phyloP scores from a whole-genome alignment of 2,329 filamentous ascomycete species.

The Neocucurbitaria cava region DNA sequence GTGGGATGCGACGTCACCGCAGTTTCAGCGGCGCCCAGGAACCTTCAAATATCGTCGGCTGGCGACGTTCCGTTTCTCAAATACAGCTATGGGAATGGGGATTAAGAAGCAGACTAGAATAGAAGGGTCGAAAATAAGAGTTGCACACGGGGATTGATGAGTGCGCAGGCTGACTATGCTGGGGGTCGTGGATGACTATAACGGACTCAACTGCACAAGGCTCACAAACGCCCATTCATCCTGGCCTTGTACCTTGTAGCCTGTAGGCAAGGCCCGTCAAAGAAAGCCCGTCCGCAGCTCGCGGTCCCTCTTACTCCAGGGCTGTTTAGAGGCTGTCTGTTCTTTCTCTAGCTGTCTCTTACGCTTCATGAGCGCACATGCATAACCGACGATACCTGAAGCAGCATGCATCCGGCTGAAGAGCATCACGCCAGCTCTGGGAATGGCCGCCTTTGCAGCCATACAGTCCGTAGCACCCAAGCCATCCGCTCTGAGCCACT shows the following conservation, averaged over 20 bases:
- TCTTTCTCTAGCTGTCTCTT: background rate
- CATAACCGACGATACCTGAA: constrained; percentile 1
- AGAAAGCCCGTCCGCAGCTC: constrained; percentile 1
- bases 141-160: background rate
- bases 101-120: constrained; percentile 7
- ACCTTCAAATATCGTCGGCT: background rate
- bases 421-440: constrained; percentile 6
- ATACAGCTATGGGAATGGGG: constrained; percentile 1
- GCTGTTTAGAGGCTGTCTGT: constrained; percentile 1
- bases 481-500: constrained; percentile 23
- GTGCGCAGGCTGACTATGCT: background rate
- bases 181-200: background rate
- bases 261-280: background rate
- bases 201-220: background rate
- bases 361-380: constrained; percentile 11
- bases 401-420: background rate
- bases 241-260: background rate
- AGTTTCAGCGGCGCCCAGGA: constrained; percentile 13
- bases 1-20: constrained; percentile 28
- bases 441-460: background rate
- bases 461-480: background rate
- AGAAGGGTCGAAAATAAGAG: constrained; percentile 1
- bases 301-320: background rate
- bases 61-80: constrained; percentile 1
- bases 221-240: background rate